These are phyloP conservation scores for Botrytis pseudocinerea DNA, from an alignment of 2,329 filamentous ascomycete genomes.

Conservation along the genomic window DNA sequence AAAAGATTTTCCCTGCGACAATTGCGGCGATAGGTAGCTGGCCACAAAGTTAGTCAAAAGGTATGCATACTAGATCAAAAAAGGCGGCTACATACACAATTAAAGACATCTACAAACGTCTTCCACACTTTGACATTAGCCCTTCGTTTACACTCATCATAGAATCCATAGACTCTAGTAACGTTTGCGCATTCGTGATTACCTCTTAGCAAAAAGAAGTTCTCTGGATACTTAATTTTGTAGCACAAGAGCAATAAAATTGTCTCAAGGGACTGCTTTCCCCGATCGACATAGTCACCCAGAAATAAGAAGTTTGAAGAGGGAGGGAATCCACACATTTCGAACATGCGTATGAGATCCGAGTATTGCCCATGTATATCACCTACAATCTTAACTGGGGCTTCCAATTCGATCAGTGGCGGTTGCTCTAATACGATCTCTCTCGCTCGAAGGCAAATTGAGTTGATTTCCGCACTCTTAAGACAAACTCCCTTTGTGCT, in stretches of 20 bases:
- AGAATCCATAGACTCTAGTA: conserved; percentile 94
- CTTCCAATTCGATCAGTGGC: conserved; percentile 84
- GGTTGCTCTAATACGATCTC: conserved; percentile 92
- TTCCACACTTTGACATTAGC: conserved; percentile 99
- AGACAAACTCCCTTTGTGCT: conserved; percentile 96
- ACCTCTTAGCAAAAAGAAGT: conserved; percentile 91
- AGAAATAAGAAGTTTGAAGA: conserved; percentile 91
- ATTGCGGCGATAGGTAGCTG: conserved; percentile 88
- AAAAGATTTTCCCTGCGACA: conserved; percentile 96
- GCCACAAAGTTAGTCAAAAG: conserved; percentile 27
- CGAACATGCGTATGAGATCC: conserved; percentile 93
- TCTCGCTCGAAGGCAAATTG: conserved; percentile 85
- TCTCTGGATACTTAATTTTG: conserved; percentile 95
- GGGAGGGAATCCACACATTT: conserved; percentile 97
- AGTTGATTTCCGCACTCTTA: conserved; percentile 95
- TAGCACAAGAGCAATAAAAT: conserved; percentile 92
- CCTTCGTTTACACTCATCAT: conserved; percentile 94
- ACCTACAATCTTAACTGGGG: conserved; percentile 96
- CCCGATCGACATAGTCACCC: conserved; percentile 93
- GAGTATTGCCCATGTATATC: conserved; percentile 97
- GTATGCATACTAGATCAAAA: neutral
- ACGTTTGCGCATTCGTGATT: conserved; percentile 98
- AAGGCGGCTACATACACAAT: conserved; percentile 53
- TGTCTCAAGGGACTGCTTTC: conserved; percentile 93
- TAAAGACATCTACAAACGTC: conserved; percentile 95